Percentiles rank a stretch among this genome's conserved stretches.
phyloP scores from a whole-genome alignment of 1,139 yeast species.

The Kodamaea sp. region DNA sequence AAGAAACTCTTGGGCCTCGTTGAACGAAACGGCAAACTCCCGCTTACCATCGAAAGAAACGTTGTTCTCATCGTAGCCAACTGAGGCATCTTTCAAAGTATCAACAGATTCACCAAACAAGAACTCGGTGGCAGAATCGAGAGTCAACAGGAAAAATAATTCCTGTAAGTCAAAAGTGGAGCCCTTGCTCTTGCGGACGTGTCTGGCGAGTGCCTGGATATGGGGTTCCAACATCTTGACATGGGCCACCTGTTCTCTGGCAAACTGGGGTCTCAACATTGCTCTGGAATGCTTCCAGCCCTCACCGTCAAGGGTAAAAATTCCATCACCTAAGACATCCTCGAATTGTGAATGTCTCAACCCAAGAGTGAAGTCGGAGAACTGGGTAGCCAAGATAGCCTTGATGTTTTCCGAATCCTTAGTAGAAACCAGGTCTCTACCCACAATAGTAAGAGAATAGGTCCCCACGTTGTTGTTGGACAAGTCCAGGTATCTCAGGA shows the following conservation, averaged over 20 bases:
- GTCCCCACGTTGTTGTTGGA: conserved; percentile 13
- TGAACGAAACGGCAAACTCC: conserved; percentile 33
- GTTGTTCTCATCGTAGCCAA: conserved; percentile 18
- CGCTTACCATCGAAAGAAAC: conserved; percentile 26
- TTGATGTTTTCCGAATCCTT: conserved; percentile 32
- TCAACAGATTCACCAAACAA: conserved; percentile 40
- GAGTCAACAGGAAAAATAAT: conserved; percentile 38
- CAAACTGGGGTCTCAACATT: conserved; percentile 60
- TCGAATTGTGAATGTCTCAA: conserved; percentile 42
- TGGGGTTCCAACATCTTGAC: conserved; percentile 51
- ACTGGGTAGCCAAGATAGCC: conserved; percentile 45
- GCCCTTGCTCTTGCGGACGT: conserved; percentile 26
- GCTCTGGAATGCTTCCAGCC: conserved; percentile 63
- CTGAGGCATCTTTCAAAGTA: conserved; percentile 31
- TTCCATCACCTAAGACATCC: conserved; percentile 57
- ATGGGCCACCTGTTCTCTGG: conserved; percentile 56
- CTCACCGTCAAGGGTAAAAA: conserved; percentile 55
- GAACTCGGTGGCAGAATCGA: conserved; percentile 45
- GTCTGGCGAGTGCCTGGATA: conserved; percentile 37
- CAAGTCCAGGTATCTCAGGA: conserved; percentile 6
- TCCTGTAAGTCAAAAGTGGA: conserved; percentile 37
- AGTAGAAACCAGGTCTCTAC: conserved; percentile 17
- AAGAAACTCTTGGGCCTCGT: conserved; percentile 31
- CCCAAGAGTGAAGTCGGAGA: conserved; percentile 55
- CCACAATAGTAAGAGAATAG: conserved; percentile 16